phyloP scores from a whole-genome alignment of 164 flowering plant species.

The Piper betle region DNA sequence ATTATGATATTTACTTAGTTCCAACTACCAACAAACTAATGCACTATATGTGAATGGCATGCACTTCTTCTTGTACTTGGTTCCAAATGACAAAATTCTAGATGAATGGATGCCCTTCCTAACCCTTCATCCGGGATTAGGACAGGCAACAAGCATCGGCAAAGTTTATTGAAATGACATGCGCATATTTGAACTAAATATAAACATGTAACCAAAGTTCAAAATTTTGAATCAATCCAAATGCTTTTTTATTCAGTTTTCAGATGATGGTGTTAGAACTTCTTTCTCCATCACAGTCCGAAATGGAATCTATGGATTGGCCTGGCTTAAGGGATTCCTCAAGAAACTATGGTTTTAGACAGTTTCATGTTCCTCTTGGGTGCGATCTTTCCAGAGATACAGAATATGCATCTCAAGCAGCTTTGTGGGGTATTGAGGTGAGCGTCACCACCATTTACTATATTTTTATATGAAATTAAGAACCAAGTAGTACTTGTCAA shows the following conservation, averaged over 20 bases:
- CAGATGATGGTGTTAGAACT: constrained; percentile 71
- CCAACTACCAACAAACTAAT: too few species aligned
- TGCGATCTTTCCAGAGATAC: constrained; percentile 63
- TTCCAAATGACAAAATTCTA: too few species aligned
- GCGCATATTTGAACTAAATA: too few species aligned
- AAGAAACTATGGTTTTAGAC: constrained; percentile 32
- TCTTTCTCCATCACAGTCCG: constrained; percentile 35
- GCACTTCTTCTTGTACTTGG: too few species aligned
- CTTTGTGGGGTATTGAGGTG: constrained; percentile 97
- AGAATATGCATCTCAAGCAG: constrained; percentile 91
- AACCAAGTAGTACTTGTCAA: neutral
- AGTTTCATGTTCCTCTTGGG: constrained; percentile 68
- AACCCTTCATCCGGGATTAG: too few species aligned
- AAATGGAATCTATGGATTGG: constrained; percentile 24
- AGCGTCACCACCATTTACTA: constrained; percentile 12
- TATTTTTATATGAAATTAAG: neutral
- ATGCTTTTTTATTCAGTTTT: constrained; percentile 38
- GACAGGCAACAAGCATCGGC: too few species aligned
- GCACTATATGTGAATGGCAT: too few species aligned
- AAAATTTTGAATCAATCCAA: neutral
- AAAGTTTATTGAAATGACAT: too few species aligned
- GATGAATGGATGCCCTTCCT: too few species aligned
- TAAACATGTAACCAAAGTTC: too few species aligned
- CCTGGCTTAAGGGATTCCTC: constrained; percentile 26
- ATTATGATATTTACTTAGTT: too few species aligned